phyloP scores from a whole-genome alignment of 2,329 filamentous ascomycete genomes.

The Fusarium succisae region DNA sequence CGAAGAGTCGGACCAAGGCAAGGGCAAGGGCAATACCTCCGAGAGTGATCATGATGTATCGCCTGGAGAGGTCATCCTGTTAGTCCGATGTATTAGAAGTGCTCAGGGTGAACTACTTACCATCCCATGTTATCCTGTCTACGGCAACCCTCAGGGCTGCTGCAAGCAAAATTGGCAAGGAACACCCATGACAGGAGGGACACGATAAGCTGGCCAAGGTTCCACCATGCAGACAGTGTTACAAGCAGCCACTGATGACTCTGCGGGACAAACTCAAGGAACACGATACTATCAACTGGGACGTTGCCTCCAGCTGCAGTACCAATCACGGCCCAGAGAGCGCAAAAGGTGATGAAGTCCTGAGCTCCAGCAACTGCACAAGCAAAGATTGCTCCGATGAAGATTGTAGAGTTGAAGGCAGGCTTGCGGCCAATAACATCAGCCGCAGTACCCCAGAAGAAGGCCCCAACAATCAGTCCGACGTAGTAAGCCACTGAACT shows the following conservation, averaged over 20 bases:
- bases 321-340: conserved; percentile 53
- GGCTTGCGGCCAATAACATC: conserved; percentile 54
- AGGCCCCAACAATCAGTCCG: conserved; percentile 56
- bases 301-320: conserved; percentile 56
- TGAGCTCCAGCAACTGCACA: conserved; percentile 65
- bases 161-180: conserved; percentile 50
- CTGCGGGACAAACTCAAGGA: conserved; percentile 57
- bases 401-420: conserved; percentile 57
- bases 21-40: conserved; percentile 1
- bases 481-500: conserved; percentile 50
- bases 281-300: conserved; percentile 59
- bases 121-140: conserved; percentile 56
- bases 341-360: conserved; percentile 66
- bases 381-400: conserved; percentile 63
- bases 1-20: background rate
- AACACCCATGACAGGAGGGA: conserved; percentile 48
- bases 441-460: conserved; percentile 55
- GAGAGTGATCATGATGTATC: conserved; percentile 7
- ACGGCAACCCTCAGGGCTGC: conserved; percentile 30
- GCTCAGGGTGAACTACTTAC: conserved; percentile 7
- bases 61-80: background rate
- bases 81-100: background rate
- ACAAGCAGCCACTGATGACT: conserved; percentile 55
- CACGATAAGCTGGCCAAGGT: conserved; percentile 57
- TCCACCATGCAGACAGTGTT: conserved; percentile 57